Conservation (phyloP, 345 rosid species). For the Acer yangbiense region DNA sequence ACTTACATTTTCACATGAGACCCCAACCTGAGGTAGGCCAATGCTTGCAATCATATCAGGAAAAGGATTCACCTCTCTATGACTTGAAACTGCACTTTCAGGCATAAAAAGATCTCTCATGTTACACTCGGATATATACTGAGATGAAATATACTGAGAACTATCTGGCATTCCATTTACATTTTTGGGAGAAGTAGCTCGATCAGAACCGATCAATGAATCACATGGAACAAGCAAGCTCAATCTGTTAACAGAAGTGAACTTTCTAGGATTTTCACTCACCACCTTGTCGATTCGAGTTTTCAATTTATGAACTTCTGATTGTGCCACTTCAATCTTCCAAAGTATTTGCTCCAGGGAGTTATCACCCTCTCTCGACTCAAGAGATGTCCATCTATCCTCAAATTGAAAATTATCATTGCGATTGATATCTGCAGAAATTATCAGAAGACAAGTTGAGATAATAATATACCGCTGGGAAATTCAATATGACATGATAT, state of each 20-base stretch:
- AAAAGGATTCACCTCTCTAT: slow-evolving; percentile 37
- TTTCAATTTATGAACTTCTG: slow-evolving; percentile 50
- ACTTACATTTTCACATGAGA: slow-evolving; percentile 49
- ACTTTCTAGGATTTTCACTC: slow-evolving; percentile 57
- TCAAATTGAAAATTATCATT: slow-evolving; percentile 38
- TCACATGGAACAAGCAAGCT: slow-evolving; percentile 39
- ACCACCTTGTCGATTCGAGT: slow-evolving; percentile 63
- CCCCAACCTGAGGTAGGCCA: slow-evolving; percentile 26
- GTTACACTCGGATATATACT: slow-evolving; percentile 22
- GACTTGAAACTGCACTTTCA: slow-evolving; percentile 42
- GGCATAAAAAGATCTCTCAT: slow-evolving; percentile 36
- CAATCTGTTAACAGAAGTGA: slow-evolving; percentile 50
- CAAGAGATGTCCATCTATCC: slow-evolving; percentile 47
- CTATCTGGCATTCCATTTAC: slow-evolving; percentile 39
- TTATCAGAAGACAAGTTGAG: slow-evolving; percentile 8
- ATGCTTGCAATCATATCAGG: slow-evolving; percentile 38
- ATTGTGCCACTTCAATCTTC: slow-evolving; percentile 58
- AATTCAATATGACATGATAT: slow-evolving; percentile 7
- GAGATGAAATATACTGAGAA: slow-evolving; percentile 37
- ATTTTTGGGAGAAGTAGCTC: slow-evolving; percentile 33
- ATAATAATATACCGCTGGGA: not conserved
- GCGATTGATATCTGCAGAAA: slow-evolving; percentile 41
- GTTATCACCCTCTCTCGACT: slow-evolving; percentile 47
- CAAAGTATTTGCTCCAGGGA: slow-evolving; percentile 55
- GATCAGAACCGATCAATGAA: slow-evolving; percentile 39